Conservation (phyloP, 2,329 filamentous ascomycete species). For the Penicillium thymicola region DNA sequence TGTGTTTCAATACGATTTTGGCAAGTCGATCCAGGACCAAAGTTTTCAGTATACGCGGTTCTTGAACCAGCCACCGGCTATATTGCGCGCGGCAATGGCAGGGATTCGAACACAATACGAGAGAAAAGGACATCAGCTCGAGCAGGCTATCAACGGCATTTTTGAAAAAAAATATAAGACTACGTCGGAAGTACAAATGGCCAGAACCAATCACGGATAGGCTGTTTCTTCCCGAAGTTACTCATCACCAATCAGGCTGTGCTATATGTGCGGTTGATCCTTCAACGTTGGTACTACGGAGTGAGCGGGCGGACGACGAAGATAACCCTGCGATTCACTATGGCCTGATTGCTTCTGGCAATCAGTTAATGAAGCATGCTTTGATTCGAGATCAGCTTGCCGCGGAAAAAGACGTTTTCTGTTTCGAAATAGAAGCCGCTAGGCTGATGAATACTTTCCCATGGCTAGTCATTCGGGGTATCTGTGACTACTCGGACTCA, state of each 20-base stretch:
- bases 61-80: neutral
- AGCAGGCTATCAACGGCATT: neutral
- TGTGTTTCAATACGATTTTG: conserved; percentile 21
- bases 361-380: neutral
- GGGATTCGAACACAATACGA: neutral
- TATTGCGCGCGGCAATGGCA: accelerated
- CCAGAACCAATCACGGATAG: neutral
- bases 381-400: neutral
- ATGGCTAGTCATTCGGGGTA: neutral
- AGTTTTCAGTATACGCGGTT: neutral
- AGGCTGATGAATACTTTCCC: conserved; percentile 1
- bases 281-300: too few species aligned
- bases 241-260: too few species aligned
- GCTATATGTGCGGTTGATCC: too few species aligned
- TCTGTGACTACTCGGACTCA: conserved; percentile 1
- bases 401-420: neutral
- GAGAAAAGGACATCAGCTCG: neutral
- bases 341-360: neutral
- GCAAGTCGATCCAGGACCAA: conserved; percentile 5
- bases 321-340: neutral
- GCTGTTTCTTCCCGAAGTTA: neutral
- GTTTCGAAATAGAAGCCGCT: neutral
- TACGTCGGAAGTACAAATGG: neutral
- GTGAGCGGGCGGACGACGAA: too few species aligned
- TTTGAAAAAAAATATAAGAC: too few species aligned